A percentile compares a stretch with the other conserved stretches of the same genome.
Evolutionary conservation across 805 yeast species (phyloP).

Genomic region (Cyberlindnera lachancei): DNA sequence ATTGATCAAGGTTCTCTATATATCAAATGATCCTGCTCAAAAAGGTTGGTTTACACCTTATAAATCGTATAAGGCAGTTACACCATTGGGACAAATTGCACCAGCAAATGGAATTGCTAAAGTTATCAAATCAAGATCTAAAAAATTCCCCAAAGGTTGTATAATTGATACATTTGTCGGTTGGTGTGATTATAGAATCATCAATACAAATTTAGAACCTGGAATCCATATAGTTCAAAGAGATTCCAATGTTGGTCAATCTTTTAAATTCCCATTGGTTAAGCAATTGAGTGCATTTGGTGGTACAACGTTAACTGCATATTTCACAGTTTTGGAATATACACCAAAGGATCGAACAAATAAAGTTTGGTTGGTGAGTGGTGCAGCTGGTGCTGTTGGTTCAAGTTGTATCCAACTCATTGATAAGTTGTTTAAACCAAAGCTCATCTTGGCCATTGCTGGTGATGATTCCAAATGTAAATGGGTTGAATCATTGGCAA

Average conservation of each 20-base stretch:
- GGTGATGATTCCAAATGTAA: constrained; percentile 49
- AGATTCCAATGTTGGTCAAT: no score
- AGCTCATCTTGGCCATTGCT: constrained; percentile 51
- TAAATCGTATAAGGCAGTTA: constrained; percentile 22
- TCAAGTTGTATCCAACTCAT: constrained; percentile 50
- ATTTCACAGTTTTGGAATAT: constrained; percentile 41
- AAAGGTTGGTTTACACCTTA: constrained; percentile 41
- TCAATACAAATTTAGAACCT: constrained; percentile 24
- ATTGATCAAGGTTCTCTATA: constrained; percentile 34
- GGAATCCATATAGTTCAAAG: not conserved
- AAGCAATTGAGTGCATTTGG: constrained; percentile 43
- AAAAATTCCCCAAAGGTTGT: constrained; percentile 35
- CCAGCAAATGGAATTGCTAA: constrained; percentile 44
- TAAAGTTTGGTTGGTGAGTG: constrained; percentile 45
- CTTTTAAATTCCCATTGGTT: constrained; percentile 20
- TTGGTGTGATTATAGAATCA: constrained; percentile 43
- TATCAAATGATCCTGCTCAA: constrained; percentile 60
- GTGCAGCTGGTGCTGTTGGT: constrained; percentile 70
- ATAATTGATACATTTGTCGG: constrained; percentile 29
- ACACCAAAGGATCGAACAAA: constrained; percentile 32
- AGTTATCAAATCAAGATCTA: constrained; percentile 38
- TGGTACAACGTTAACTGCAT: constrained; percentile 53
- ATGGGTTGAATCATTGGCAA: constrained; percentile 45
- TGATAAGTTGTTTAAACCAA: constrained; percentile 40
- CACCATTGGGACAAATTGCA: constrained; percentile 35